These are phyloP conservation scores for Fraxinus ornus DNA, from an alignment of 305 asterid genomes.

Conservation along the genomic window DNA sequence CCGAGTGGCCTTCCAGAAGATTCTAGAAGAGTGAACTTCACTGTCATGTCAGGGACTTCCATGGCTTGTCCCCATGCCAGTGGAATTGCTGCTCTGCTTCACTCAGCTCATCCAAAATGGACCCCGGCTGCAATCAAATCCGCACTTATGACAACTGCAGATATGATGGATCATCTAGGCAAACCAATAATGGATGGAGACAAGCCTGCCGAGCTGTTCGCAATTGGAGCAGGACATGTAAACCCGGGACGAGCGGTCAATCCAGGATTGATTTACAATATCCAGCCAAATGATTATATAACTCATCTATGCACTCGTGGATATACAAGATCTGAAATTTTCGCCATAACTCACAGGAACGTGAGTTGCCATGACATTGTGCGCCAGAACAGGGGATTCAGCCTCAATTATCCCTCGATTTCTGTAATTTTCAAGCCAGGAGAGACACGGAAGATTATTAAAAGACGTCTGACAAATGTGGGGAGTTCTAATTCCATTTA, in stretches of 20 bases:
- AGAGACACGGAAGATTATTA: conserved; percentile 49
- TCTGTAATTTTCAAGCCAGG: conserved; percentile 58
- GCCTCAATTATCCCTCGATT: conserved; percentile 86
- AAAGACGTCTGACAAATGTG: conserved; percentile 65
- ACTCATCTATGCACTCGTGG: conserved; percentile 74
- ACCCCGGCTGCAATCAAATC: conserved; percentile 81
- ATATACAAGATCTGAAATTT: conserved; percentile 55
- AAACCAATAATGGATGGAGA: conserved; percentile 79
- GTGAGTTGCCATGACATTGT: conserved; percentile 61
- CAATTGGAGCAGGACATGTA: conserved; percentile 89
- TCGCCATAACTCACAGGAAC: conserved; percentile 78
- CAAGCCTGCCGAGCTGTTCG: conserved; percentile 63
- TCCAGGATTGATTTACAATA: conserved; percentile 82
- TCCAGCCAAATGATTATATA: conserved; percentile 55
- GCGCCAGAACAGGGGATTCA: conserved; percentile 58
- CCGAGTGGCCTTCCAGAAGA: conserved; percentile 85
- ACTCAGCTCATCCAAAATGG: conserved; percentile 71
- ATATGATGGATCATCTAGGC: conserved; percentile 54
- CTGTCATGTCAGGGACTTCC: conserved; percentile 92
- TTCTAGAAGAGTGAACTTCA: conserved; percentile 83
- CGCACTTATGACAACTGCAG: conserved; percentile 88
- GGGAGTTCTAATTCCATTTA: conserved; percentile 66
- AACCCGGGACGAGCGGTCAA: conserved; percentile 65
- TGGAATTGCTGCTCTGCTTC: conserved; percentile 73
- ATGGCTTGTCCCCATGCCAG: conserved; percentile 98